Percentiles rank a stretch among this genome's conserved stretches.
These are phyloP conservation scores for Cladophialophora carrionii DNA, from an alignment of 2,329 filamentous ascomycete species.

Conservation along the genomic window DNA sequence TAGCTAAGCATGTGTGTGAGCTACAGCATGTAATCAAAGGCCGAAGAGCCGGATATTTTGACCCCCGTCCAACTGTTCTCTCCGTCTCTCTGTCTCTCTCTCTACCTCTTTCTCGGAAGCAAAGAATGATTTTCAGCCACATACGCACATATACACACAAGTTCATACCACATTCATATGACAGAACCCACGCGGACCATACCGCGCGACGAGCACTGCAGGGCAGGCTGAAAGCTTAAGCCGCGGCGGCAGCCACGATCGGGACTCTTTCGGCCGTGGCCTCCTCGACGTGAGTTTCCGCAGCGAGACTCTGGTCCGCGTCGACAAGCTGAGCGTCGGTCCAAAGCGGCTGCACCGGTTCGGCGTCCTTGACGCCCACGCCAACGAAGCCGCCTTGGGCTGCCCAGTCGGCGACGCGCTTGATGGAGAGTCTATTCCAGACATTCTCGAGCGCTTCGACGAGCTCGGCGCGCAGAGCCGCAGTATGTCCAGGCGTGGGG, in stretches of 20 bases:
- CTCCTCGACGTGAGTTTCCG: constrained; percentile 26
- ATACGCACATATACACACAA: neutral
- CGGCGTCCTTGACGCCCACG: constrained; percentile 72
- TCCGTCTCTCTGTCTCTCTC: neutral
- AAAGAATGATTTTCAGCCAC: neutral
- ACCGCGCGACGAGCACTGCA: constrained; percentile 29
- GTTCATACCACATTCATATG: neutral
- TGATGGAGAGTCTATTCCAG: constrained; percentile 85
- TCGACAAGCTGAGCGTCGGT: constrained; percentile 74
- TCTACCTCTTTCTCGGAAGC: neutral
- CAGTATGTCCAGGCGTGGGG: constrained; percentile 87
- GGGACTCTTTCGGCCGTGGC: constrained; percentile 23
- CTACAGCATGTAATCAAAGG: constrained; percentile 1
- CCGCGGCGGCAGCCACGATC: constrained; percentile 36
- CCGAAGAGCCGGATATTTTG: constrained; percentile 36
- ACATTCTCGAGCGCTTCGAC: constrained; percentile 82
- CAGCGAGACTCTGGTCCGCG: constrained; percentile 20
- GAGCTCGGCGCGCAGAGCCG: constrained; percentile 82
- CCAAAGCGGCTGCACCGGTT: constrained; percentile 77
- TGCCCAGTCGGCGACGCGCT: constrained; percentile 91
- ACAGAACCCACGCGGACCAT: neutral
- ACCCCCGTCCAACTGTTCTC: neutral
- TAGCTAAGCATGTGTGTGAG: neutral
- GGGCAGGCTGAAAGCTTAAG: constrained; percentile 28
- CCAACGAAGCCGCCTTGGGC: constrained; percentile 91